Evolutionary conservation across 257 asterid genomes (phyloP).

Genomic region (Solanum corneliomulleri): DNA sequence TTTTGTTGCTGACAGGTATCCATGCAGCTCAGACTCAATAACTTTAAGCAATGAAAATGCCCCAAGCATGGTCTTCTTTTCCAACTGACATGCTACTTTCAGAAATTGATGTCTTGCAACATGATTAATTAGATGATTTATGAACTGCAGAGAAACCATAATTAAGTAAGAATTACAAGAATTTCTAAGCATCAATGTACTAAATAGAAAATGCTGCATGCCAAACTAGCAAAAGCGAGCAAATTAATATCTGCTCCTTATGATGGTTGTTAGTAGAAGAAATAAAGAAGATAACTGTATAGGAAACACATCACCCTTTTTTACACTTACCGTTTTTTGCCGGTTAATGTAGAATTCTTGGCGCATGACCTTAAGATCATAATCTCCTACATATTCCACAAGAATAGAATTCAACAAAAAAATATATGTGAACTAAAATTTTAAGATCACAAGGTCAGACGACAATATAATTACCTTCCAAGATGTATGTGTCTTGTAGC

Average conservation of each 20-base stretch:
- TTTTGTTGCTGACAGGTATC: slow-evolving; percentile 75
- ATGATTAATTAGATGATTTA: slow-evolving; percentile 77
- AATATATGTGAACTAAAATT: neutral
- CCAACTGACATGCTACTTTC: slow-evolving; percentile 76
- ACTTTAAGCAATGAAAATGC: slow-evolving; percentile 20
- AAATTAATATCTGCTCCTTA: neutral
- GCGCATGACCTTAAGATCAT: slow-evolving; percentile 98
- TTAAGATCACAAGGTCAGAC: neutral
- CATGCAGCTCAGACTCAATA: slow-evolving; percentile 82
- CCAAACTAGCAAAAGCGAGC: neutral
- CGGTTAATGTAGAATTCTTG: slow-evolving; percentile 88
- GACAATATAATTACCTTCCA: slow-evolving; percentile 55
- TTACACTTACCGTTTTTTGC: slow-evolving; percentile 70
- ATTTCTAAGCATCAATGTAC: neutral
- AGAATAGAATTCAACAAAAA: neutral
- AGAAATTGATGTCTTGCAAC: slow-evolving; percentile 32
- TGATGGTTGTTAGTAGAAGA: neutral
- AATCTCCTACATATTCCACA: slow-evolving; percentile 53
- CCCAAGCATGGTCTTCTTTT: slow-evolving; percentile 94
- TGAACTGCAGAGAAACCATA: slow-evolving; percentile 50
- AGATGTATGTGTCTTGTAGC: slow-evolving; percentile 90
- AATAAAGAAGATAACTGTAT: neutral
- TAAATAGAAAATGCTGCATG: neutral
- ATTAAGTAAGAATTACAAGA: neutral
- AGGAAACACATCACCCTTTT: neutral